phyloP scores from a whole-genome alignment of 495 filamentous ascomycete species.

The Annulohypoxylon bovei region DNA sequence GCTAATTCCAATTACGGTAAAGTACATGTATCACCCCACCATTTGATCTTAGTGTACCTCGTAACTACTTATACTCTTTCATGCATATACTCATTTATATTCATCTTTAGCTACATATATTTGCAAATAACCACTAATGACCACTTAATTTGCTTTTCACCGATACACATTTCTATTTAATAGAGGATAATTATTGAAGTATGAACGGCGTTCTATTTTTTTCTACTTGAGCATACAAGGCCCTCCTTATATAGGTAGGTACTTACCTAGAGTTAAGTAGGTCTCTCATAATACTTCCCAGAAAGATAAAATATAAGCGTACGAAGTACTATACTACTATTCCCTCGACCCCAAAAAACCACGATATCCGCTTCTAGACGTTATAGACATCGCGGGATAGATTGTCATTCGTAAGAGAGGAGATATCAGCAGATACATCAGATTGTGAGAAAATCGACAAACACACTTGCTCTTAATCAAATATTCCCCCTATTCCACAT shows the following conservation, averaged over 20 bases:
- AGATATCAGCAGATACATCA: neutral
- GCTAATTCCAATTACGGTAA: conserved; percentile 1
- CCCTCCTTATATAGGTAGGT: too few species aligned
- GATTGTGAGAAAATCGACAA: neutral
- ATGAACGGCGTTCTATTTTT: neutral
- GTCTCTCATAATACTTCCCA: neutral
- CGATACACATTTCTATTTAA: too few species aligned
- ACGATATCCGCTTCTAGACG: neutral
- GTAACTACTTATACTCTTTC: neutral
- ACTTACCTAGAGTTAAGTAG: neutral
- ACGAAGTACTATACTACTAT: neutral
- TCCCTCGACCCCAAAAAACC: neutral
- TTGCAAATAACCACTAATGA: too few species aligned
- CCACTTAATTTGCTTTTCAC: too few species aligned
- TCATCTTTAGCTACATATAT: too few species aligned
- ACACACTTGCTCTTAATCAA: too few species aligned
- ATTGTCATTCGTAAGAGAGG: neutral
- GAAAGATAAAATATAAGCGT: neutral
- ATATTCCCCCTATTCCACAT: too few species aligned
- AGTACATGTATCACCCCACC: neutral
- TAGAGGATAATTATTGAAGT: too few species aligned
- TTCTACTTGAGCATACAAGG: too few species aligned
- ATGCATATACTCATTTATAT: neutral
- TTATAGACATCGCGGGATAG: neutral
- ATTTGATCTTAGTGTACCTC: neutral